Base-by-base conservation (phyloP, 495 filamentous ascomycete species). In the Aspergillus steynii region DNA sequence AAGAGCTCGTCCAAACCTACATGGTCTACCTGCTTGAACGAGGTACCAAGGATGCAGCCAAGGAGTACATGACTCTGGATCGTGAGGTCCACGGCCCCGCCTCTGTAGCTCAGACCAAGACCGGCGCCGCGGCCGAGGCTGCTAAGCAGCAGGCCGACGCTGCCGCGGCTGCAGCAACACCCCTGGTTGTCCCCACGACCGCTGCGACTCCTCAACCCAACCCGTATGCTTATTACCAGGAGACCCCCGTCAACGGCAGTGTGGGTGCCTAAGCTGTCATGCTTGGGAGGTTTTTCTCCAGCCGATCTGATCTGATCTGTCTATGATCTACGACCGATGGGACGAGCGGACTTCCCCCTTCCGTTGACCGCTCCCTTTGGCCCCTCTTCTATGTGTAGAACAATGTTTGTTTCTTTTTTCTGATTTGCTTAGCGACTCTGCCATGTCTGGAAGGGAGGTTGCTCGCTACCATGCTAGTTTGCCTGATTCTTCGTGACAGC, bases 1-100 rank as follows among this genome's bases (percentile, higher is more conserved):
- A 88, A 68, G 91, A 96, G 32, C 77, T 98, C 9, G 86, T 88
- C 25, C 83, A 90, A 66, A 77, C 82, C 56, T 99, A 97, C 74
- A 87, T 96, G 82, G 76, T 80, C 10, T 98, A 96, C 71, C 78
- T 99, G 29, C 86, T 95, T 51, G 88, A 97, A 64, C 80, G 91
- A 53, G 93, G 94, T 1, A 86, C 85, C n/a, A 87, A 90, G 61
- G 87, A 91, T 45, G 84, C 90, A 0, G 91, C 92, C 70, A 93
- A 94, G 73, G 90, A 95, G 68, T 96, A 92, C 70, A 79, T 98
- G 75, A 74, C 76, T 50, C 73, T 99, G 32, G 95, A 99, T 71
- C 84, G 86, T 45, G 90, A 97, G 72, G 80, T 97, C 31, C 92
- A 94, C 68, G 95, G 96, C 5, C 77, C 79, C 20, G 63, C 67